These are phyloP conservation scores for Nigrospora sphaerica DNA, from an alignment of 2,329 filamentous ascomycete species.

Conservation along the genomic window DNA sequence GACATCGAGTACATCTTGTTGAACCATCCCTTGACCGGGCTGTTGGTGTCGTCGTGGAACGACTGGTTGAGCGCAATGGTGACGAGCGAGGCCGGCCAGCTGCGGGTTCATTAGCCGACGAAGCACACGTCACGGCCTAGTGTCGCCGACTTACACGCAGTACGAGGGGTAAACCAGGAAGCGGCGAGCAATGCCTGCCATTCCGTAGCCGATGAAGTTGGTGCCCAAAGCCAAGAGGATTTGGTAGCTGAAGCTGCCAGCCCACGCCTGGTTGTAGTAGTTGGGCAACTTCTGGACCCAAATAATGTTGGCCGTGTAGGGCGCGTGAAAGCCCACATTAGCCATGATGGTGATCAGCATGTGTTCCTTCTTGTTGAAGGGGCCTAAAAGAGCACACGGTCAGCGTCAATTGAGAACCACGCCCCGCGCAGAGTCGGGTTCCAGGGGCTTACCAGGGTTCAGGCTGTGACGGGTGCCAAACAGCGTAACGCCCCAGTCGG, in stretches of 20 bases:
- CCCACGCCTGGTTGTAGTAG: constrained; percentile 45
- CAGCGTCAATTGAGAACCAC: no score
- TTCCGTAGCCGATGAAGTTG: constrained; percentile 48
- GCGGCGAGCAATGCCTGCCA: constrained; percentile 37
- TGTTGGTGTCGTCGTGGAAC: constrained; percentile 32
- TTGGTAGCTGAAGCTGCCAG: constrained; percentile 40
- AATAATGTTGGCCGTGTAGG: constrained; percentile 42
- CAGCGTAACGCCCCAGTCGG: constrained; percentile 40
- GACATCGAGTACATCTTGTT: constrained; percentile 26
- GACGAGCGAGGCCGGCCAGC: constrained; percentile 40
- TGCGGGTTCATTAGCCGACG: constrained; percentile 29
- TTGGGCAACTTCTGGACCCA: constrained; percentile 41
- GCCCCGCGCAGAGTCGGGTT: neutral
- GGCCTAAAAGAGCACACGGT: neutral
- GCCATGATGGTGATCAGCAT: constrained; percentile 54
- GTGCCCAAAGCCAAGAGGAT: constrained; percentile 41
- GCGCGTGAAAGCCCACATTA: constrained; percentile 43
- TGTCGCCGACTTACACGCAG: constrained; percentile 24
- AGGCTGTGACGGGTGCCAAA: constrained; percentile 27
- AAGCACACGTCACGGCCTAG: constrained; percentile 7
- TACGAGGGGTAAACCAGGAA: constrained; percentile 46
- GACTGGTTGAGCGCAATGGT: constrained; percentile 40
- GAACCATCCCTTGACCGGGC: constrained; percentile 36
- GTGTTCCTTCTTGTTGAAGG: constrained; percentile 53
- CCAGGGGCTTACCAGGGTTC: constrained; percentile 12